Evolutionary conservation across 2,329 filamentous ascomycete genomes (phyloP).

Genomic region (Cladophialophora bantiana): DNA sequence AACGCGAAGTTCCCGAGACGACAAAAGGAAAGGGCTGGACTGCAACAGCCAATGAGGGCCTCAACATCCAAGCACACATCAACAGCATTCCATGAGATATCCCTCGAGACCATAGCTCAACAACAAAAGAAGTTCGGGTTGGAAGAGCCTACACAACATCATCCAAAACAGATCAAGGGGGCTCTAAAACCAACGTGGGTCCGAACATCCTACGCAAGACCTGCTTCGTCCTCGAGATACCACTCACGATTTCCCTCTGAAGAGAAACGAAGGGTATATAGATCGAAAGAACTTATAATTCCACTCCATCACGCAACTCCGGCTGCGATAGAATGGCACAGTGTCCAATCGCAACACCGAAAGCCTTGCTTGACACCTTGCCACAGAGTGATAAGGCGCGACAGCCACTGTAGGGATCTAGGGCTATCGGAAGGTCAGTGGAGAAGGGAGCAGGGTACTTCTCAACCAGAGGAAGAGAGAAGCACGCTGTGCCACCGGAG

Average conservation of each 20-base stretch:
- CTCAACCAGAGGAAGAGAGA: conserved; percentile 24
- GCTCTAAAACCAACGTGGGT: conserved; percentile 28
- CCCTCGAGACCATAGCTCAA: conserved; percentile 38
- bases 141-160: conserved; percentile 33
- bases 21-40: conserved; percentile 15
- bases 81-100: conserved; percentile 33
- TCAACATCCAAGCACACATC: conserved; percentile 38
- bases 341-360: conserved; percentile 31
- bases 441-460: conserved; percentile 27
- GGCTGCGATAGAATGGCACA: conserved; percentile 38
- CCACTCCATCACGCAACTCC: conserved; percentile 43
- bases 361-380: conserved; percentile 34
- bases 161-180: conserved; percentile 29
- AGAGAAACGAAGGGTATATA: conserved; percentile 27
- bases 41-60: conserved; percentile 31
- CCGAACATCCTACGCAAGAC: conserved; percentile 35
- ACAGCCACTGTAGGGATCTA: conserved; percentile 33
- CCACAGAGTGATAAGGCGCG: conserved; percentile 28
- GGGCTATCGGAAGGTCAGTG: conserved; percentile 36
- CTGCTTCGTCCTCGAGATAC: conserved; percentile 42
- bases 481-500: conserved; percentile 38
- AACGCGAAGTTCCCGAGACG: conserved; percentile 15
- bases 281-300: conserved; percentile 42
- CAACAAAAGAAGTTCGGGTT: conserved; percentile 28
- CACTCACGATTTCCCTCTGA: conserved; percentile 14